Evolutionary conservation across 805 yeast genomes (phyloP).

Genomic region (Barnettozyma populi): DNA sequence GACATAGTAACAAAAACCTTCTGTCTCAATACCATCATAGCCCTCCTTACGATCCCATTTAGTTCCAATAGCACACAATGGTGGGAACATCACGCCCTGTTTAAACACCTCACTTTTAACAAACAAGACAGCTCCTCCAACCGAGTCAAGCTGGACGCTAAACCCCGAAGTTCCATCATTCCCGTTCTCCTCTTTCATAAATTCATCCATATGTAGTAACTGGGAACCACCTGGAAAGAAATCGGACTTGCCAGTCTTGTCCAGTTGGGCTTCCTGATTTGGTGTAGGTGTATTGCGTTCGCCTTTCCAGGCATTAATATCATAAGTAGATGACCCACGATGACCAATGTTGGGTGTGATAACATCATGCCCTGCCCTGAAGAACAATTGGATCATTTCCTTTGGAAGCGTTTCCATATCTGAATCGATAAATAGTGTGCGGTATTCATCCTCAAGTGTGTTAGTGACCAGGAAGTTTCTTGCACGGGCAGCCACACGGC

Average conservation of each 20-base stretch:
- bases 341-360: not conserved
- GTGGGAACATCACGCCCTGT: slow-evolving; percentile 42
- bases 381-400: not conserved
- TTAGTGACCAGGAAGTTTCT: slow-evolving; percentile 26
- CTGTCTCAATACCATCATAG: slow-evolving; percentile 49
- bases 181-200: not conserved
- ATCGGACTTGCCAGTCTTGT: no score
- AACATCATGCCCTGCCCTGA: not conserved
- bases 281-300: no score
- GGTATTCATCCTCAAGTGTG: slow-evolving; percentile 24
- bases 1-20: slow-evolving; percentile 47
- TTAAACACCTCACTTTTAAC: slow-evolving; percentile 36
- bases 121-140: slow-evolving; percentile 46
- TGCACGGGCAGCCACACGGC: slow-evolving; percentile 25
- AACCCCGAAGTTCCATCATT: slow-evolving; percentile 11
- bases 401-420: slow-evolving; percentile 20
- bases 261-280: no score
- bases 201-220: not conserved
- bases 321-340: no score
- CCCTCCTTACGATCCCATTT: slow-evolving; percentile 42
- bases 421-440: slow-evolving; percentile 27
- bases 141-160: slow-evolving; percentile 36
- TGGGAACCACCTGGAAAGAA: not conserved
- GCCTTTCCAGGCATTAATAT: no score
- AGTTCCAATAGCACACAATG: slow-evolving; percentile 39